Percentiles rank a stretch among this genome's conserved stretches.
phyloP scores from a whole-genome alignment of 225 moss, liverwort and hornwort genomes.

The Pseudoscleropodium purum region DNA sequence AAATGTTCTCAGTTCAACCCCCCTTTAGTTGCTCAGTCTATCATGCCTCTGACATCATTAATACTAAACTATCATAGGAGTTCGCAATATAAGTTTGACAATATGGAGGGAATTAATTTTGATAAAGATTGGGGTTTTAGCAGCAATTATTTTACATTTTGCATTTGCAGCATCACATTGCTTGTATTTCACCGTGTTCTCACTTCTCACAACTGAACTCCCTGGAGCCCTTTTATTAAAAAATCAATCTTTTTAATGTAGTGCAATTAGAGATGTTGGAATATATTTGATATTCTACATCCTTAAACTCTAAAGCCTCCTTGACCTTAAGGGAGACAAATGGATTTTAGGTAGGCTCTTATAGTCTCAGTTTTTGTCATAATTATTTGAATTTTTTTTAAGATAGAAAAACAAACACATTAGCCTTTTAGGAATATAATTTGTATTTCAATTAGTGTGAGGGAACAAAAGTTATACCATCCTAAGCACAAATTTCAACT shows the following conservation, averaged over 20 bases:
- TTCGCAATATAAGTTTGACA: background rate
- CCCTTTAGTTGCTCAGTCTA: background rate
- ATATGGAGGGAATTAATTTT: background rate
- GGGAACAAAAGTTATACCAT: background rate
- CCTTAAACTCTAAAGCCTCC: background rate
- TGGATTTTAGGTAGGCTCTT: background rate
- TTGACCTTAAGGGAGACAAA: rapidly evolving
- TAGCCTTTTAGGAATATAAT: background rate
- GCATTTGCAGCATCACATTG: too few relatives aligned
- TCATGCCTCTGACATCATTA: background rate
- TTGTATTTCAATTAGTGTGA: background rate
- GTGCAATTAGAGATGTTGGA: background rate
- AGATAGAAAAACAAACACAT: background rate
- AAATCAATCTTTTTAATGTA: background rate
- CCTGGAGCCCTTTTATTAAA: too few relatives aligned
- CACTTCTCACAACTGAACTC: too few relatives aligned
- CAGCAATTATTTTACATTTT: background rate
- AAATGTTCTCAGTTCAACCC: background rate
- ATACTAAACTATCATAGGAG: background rate
- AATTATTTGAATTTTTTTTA: background rate
- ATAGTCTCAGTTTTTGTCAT: rapidly evolving
- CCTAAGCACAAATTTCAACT: background rate
- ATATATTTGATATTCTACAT: background rate
- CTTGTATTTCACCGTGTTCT: background rate
- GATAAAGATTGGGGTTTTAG: too few relatives aligned